phyloP scores from a whole-genome alignment of 306 rosid genomes.

The Sechiopsis laciniata region DNA sequence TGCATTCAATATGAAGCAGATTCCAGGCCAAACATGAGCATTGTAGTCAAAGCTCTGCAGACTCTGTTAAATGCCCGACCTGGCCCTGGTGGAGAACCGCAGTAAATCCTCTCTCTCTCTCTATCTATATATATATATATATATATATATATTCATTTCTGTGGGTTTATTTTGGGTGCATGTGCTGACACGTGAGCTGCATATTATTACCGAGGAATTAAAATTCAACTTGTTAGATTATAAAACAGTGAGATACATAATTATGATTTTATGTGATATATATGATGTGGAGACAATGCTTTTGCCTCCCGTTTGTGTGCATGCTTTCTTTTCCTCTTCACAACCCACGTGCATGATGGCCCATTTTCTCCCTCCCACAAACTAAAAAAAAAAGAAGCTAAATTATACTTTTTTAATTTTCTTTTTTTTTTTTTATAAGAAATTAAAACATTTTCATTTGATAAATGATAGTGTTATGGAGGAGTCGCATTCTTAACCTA shows the following conservation, averaged over 20 bases:
- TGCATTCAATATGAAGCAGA: slow-evolving; percentile 92
- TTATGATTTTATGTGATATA: slow-evolving; percentile 2
- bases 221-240: background rate
- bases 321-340: background rate
- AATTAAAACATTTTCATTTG: no score
- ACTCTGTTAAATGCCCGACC: slow-evolving; percentile 64
- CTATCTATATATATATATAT: background rate
- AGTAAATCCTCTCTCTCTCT: background rate
- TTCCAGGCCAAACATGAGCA: slow-evolving; percentile 94
- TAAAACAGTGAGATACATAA: slow-evolving; percentile 3
- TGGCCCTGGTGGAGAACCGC: slow-evolving; percentile 58
- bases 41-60: slow-evolving; percentile 90
- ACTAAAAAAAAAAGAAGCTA: background rate
- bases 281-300: background rate
- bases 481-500: no score
- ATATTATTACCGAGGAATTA: background rate
- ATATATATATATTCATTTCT: slow-evolving; percentile 20
- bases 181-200: background rate
- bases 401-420: no score
- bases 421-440: no score
- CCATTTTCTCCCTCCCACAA: background rate
- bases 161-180: background rate
- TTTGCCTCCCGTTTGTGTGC: slow-evolving; percentile 6
- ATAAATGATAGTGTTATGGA: no score
- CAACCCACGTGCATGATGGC: slow-evolving; percentile 17